These are phyloP conservation scores for Leccinum pellstonianum DNA, from an alignment of 768 basidiomycete genomes.

Conservation along the genomic window DNA sequence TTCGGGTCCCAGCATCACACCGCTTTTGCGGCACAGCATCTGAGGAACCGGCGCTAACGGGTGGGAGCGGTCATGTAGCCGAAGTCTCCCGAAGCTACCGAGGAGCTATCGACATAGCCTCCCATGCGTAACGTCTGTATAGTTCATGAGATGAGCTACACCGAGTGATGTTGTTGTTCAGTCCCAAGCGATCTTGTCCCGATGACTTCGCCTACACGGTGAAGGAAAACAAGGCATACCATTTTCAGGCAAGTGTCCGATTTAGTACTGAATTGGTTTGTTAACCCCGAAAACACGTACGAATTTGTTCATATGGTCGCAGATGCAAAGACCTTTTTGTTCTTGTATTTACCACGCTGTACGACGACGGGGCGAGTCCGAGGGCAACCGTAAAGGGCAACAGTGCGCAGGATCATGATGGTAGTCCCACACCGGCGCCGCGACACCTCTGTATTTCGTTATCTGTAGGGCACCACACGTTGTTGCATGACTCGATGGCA, in stretches of 20 bases:
- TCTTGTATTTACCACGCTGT: neutral
- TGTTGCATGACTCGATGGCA: neutral
- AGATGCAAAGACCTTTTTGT: neutral
- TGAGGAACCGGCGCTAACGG: neutral
- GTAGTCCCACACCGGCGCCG: neutral
- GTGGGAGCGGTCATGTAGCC: neutral
- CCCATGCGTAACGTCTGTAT: neutral
- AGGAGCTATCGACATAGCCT: constrained; percentile 4
- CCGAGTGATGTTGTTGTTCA: neutral
- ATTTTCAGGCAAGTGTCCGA: constrained; percentile 15
- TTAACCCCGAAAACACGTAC: constrained; percentile 1
- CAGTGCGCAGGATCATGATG: neutral
- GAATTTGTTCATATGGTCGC: constrained; percentile 13
- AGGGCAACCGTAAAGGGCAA: neutral
- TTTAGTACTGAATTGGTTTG: constrained; percentile 7
- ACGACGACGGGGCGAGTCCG: neutral
- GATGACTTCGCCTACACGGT: neutral
- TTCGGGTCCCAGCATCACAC: constrained; percentile 21
- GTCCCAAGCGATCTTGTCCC: neutral
- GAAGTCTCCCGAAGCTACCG: neutral
- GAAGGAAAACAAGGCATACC: constrained; percentile 20
- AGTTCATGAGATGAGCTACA: neutral
- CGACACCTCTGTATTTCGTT: neutral
- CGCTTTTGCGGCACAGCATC: constrained; percentile 27
- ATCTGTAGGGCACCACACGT: neutral